These are phyloP conservation scores for Phellinidium pouzarii DNA, from an alignment of 1,284 basidiomycete species.

Conservation along the genomic window DNA sequence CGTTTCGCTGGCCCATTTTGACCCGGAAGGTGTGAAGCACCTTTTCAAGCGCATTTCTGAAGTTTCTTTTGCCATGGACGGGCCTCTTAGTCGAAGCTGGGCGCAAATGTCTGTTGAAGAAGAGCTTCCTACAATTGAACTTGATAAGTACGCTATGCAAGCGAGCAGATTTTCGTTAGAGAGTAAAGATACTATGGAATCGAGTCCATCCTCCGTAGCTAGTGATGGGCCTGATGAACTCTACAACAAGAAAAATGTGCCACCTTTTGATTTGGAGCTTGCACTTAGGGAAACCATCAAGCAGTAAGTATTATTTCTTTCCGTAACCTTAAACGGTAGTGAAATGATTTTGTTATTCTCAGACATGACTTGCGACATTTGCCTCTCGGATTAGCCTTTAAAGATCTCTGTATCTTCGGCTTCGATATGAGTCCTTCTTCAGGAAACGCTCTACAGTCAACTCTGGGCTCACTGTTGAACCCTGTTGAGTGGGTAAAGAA, in stretches of 20 bases:
- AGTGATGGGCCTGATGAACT: background rate
- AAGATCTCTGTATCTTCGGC: slow-evolving; percentile 32
- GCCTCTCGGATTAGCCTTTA: slow-evolving; percentile 32
- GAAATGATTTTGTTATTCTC: too few relatives aligned
- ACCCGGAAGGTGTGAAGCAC: slow-evolving; percentile 8
- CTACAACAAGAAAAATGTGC: background rate
- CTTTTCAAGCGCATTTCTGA: background rate
- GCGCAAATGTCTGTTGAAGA: background rate
- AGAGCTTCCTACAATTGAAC: background rate
- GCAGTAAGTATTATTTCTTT: background rate
- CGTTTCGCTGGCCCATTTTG: slow-evolving; percentile 7
- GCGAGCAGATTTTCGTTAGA: background rate
- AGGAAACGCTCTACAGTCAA: slow-evolving; percentile 33
- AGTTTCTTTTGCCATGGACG: background rate
- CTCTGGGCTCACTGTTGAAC: slow-evolving; percentile 36
- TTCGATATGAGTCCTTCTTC: slow-evolving; percentile 24
- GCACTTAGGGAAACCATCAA: slow-evolving; percentile 9
- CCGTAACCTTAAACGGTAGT: background rate
- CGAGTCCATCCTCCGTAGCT: background rate
- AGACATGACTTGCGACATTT: slow-evolving; percentile 27
- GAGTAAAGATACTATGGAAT: background rate
- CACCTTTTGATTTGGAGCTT: slow-evolving; percentile 7
- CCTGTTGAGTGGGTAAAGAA: slow-evolving; percentile 23
- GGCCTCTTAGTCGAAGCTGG: too few relatives aligned
- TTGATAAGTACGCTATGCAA: background rate